Evolutionary conservation across 2,329 filamentous ascomycete genomes (phyloP).

Genomic region (Seiridium unicorne): DNA sequence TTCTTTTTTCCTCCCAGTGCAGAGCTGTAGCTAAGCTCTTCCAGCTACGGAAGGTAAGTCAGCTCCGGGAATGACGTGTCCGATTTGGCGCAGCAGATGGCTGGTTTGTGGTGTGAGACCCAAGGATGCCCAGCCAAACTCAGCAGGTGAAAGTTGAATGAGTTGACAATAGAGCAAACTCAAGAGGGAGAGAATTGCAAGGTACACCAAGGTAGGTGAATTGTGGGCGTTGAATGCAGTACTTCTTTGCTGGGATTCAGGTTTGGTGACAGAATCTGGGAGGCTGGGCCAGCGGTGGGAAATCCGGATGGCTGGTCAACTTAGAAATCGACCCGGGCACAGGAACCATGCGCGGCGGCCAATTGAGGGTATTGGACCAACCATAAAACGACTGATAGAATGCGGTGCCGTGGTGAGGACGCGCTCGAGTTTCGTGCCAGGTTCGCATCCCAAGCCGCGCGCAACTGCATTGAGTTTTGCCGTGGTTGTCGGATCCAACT

Average conservation of each 20-base stretch:
- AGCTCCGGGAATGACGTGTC: slow-evolving; percentile 10
- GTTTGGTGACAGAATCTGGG: slow-evolving; percentile 4
- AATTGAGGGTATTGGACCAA: neutral
- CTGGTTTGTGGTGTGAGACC: slow-evolving; percentile 7
- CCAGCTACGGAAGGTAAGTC: slow-evolving; percentile 6
- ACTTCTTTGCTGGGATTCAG: slow-evolving; percentile 1
- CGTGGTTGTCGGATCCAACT: neutral
- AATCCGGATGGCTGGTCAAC: slow-evolving; percentile 9
- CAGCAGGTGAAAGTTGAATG: neutral
- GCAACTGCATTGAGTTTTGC: neutral
- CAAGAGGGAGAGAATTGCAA: slow-evolving; percentile 2
- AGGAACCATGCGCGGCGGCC: neutral
- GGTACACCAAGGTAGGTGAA: slow-evolving; percentile 2
- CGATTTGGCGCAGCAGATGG: slow-evolving; percentile 1
- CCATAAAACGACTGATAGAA: neutral
- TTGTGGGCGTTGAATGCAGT: neutral
- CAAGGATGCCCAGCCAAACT: slow-evolving; percentile 8
- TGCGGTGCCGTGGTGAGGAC: neutral
- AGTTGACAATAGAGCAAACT: slow-evolving; percentile 4
- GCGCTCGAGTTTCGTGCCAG: neutral
- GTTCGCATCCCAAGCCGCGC: neutral
- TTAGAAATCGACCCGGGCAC: neutral
- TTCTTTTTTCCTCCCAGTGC: neutral
- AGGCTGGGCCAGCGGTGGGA: slow-evolving; percentile 7
- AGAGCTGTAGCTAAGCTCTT: slow-evolving; percentile 7